Evolutionary conservation across 768 basidiomycete species (phyloP).

Genomic region (Russula brevipes): DNA sequence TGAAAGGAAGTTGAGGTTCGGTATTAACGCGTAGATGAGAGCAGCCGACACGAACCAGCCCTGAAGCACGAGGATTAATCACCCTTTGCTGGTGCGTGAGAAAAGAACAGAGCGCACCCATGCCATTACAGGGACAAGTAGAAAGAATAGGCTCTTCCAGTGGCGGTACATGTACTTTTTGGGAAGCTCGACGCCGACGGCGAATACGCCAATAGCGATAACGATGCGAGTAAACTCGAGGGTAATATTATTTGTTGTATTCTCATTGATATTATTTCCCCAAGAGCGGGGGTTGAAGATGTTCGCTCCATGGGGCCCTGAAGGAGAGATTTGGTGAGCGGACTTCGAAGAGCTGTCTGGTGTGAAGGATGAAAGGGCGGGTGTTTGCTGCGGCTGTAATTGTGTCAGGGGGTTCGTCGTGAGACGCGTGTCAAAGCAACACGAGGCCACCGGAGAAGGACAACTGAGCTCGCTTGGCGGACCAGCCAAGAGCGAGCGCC

Average conservation of each 20-base stretch:
- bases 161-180: conserved; percentile 93
- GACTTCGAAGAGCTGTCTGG: not conserved
- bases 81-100: not conserved
- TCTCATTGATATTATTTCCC: conserved; percentile 45
- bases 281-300: conserved; percentile 80
- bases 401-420: not conserved
- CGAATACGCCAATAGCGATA: conserved; percentile 94
- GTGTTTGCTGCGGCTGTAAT: not conserved
- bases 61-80: conserved; percentile 34
- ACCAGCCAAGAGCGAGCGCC: not conserved
- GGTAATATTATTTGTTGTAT: conserved; percentile 67
- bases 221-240: conserved; percentile 90
- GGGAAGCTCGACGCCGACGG: conserved; percentile 95
- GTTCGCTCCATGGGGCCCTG: conserved; percentile 77
- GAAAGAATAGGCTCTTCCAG: conserved; percentile 83
- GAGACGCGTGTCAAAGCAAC: not conserved
- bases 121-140: conserved; percentile 79
- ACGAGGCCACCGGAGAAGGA: not conserved
- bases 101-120: conserved; percentile 52
- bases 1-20: conserved; percentile 83
- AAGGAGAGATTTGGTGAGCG: not conserved
- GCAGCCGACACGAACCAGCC: conserved; percentile 94
- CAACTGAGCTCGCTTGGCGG: not conserved
- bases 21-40: conserved; percentile 88
- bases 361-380: not conserved